Base-by-base conservation (phyloP, 495 filamentous ascomycete species). In the Chaetomium fimeti region DNA sequence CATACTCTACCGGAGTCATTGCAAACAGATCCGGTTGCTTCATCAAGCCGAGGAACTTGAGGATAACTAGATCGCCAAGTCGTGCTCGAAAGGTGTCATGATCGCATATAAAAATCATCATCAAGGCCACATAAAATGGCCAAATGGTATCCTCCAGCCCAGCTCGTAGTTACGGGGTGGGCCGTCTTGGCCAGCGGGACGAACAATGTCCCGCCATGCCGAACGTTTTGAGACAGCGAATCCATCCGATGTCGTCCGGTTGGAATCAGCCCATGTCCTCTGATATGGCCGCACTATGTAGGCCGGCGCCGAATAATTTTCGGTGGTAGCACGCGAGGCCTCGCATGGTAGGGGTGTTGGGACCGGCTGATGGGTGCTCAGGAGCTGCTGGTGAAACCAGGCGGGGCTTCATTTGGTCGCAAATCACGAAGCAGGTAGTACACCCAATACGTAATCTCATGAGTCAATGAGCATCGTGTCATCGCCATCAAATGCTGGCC, bases 381-480 rank as follows among this genome's bases (percentile, higher is more conserved):
- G 16, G 11, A 8, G 43, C n/a, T n/a, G 43, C n/a, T n/a, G 43
- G 43, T n/a, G 20, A 52, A 27, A 52, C 24, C 24, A 52, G 12
- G 8, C 16, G 48, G 12, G 9, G 48, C 48, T 16, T n/a, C 28
- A 16, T 29, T 15, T 55, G 18, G 2, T 11, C 6, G 18, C 22
- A 12, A 27, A 18, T 12, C 32, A 36, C 28, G 11, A n/a, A 32
- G 20, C 27, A 55, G 13, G 29, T 20, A 36, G 16, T 5, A 28
- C 32, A 32, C 16, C 16, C 27, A 8, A 5, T 9, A 20, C 32
- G 12, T 20, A 18, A 9, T 47, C 27, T 66, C 71, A 70, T 72
- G 66, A 78, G 69, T 85, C 82, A 61, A 86, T 70, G 78, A 91
- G 81, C 91, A 96, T 96, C 24, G 91, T 96, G 77, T 97, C 92